These are phyloP conservation scores for Amauroascus verrucosus DNA, from an alignment of 2,329 filamentous ascomycete species.

Conservation along the genomic window DNA sequence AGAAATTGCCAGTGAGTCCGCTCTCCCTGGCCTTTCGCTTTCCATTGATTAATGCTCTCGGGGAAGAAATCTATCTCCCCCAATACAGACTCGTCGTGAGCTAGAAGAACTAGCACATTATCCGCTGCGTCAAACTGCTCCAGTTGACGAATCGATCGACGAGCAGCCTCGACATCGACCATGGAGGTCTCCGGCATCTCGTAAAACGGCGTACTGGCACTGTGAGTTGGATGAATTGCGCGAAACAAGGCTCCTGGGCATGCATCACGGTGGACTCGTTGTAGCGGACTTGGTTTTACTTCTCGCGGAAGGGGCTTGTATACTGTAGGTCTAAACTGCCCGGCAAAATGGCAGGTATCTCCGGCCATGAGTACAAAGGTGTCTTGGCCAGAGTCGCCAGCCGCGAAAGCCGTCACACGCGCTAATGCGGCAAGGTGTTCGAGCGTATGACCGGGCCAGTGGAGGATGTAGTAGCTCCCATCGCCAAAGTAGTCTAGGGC, in stretches of 20 bases:
- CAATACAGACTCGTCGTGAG: slow-evolving; percentile 23
- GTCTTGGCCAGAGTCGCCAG: slow-evolving; percentile 3
- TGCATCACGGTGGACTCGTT: neutral
- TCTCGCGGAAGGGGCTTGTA: slow-evolving; percentile 22
- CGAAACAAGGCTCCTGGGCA: slow-evolving; percentile 8
- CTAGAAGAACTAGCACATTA: slow-evolving; percentile 25
- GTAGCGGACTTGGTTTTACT: slow-evolving; percentile 10
- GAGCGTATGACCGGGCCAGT: slow-evolving; percentile 21
- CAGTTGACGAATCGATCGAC: slow-evolving; percentile 16
- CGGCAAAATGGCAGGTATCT: slow-evolving; percentile 22
- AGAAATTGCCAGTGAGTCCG: slow-evolving; percentile 9
- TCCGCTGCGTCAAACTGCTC: slow-evolving; percentile 23
- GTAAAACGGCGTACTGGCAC: slow-evolving; percentile 9
- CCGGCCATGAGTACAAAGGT: slow-evolving; percentile 24
- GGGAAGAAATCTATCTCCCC: slow-evolving; percentile 24
- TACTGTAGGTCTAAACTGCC: slow-evolving; percentile 24
- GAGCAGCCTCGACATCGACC: neutral
- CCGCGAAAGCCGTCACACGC: slow-evolving; percentile 16
- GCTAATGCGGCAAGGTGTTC: slow-evolving; percentile 24
- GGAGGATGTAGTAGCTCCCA: slow-evolving; percentile 25
- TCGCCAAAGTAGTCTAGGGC: slow-evolving; percentile 25
- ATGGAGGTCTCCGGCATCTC: slow-evolving; percentile 21
- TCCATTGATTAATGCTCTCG: slow-evolving; percentile 23
- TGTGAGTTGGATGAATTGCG: neutral
- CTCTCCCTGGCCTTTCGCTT: slow-evolving; percentile 20